These are phyloP conservation scores for Thamnidium elegans DNA, from an alignment of 192 early-diverging fungal genomes.

Conservation along the genomic window DNA sequence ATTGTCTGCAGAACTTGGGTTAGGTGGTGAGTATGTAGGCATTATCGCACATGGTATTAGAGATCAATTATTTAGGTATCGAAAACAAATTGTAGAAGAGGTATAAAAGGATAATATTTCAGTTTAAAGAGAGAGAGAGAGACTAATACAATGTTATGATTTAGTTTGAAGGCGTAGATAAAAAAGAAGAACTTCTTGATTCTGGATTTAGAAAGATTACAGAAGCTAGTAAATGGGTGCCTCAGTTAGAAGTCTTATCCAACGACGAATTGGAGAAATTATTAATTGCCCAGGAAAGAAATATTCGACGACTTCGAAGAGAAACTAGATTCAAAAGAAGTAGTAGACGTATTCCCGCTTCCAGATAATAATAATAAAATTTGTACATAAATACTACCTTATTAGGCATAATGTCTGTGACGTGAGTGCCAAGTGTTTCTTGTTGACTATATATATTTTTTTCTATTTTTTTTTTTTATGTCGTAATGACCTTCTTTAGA, in stretches of 20 bases:
- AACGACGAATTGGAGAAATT: slow-evolving; percentile 62
- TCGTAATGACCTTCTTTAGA: too few species aligned
- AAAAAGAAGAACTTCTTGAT: slow-evolving; percentile 43
- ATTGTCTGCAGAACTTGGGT: slow-evolving; percentile 67
- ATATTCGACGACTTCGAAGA: slow-evolving; percentile 37
- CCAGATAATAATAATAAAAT: too few species aligned
- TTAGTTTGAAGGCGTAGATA: slow-evolving; percentile 33
- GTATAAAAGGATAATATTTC: slow-evolving; percentile 1
- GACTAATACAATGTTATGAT: slow-evolving; percentile 13
- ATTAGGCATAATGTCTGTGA: too few species aligned
- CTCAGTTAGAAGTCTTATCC: slow-evolving; percentile 53
- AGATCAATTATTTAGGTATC: slow-evolving; percentile 65
- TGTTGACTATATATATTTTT: too few species aligned
- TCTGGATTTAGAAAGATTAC: slow-evolving; percentile 21
- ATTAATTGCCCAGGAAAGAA: slow-evolving; percentile 53
- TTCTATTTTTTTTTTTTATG: too few species aligned
- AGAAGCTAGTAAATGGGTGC: slow-evolving; percentile 50
- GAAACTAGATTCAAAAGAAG: slow-evolving; percentile 23
- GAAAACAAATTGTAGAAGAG: slow-evolving; percentile 51
- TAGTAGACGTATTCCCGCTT: slow-evolving; percentile 7
- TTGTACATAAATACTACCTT: too few species aligned
- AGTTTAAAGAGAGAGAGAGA: background rate
- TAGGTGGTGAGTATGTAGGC: slow-evolving; percentile 77
- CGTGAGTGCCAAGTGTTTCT: too few species aligned
- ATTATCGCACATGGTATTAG: slow-evolving; percentile 74